phyloP scores from a whole-genome alignment of 148 eudicot species.

The Arctostaphylos glauca region DNA sequence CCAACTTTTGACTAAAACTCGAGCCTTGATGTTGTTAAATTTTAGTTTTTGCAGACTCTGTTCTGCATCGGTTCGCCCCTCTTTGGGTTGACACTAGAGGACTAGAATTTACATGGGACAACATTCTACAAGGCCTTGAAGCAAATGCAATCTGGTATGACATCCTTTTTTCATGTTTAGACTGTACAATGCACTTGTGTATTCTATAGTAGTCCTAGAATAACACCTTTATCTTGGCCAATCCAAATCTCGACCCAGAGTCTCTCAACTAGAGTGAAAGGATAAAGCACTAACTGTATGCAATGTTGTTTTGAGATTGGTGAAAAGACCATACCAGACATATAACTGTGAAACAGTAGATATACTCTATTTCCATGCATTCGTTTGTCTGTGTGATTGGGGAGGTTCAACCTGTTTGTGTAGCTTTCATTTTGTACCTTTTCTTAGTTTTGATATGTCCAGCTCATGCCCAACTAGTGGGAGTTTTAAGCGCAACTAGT shows the following conservation, averaged over 20 bases:
- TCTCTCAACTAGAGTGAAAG: too few species aligned
- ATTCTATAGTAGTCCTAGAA: too few species aligned
- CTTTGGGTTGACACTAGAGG: slow-evolving; percentile 99
- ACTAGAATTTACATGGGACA: slow-evolving; percentile 93
- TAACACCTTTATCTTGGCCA: too few species aligned
- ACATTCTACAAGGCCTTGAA: slow-evolving; percentile 91
- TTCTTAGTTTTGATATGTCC: not conserved
- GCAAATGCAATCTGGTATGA: slow-evolving; percentile 93
- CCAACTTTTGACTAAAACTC: too few species aligned
- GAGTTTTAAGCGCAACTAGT: not conserved
- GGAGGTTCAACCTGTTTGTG: too few species aligned
- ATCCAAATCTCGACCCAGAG: too few species aligned
- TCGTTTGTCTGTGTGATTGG: too few species aligned
- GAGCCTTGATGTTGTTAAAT: too few species aligned
- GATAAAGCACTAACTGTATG: too few species aligned
- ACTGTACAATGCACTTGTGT: not conserved
- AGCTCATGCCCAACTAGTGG: not conserved
- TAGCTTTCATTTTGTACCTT: slow-evolving; percentile 6
- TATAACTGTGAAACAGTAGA: not conserved
- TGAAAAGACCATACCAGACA: not conserved
- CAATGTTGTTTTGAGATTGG: not conserved
- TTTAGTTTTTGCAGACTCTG: slow-evolving; percentile 93
- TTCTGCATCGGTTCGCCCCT: slow-evolving; percentile 88
- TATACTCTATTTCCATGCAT: too few species aligned
- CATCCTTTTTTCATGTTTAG: not conserved